A percentile compares a stretch with the other conserved stretches of the same genome.
Conservation (phyloP, 805 yeast genomes). For the Ascoidea asiatica region DNA sequence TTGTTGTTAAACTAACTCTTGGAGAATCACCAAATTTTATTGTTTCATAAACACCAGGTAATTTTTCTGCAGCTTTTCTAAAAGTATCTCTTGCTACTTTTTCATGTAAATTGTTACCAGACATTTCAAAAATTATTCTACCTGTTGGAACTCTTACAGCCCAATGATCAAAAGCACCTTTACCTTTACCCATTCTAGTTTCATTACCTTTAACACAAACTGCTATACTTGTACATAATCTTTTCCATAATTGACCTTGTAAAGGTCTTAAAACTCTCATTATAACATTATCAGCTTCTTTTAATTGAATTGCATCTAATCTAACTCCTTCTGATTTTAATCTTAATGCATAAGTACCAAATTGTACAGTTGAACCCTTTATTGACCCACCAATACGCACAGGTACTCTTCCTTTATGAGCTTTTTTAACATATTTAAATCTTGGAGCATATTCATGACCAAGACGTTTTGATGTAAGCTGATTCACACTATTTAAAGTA, state of each 20-base stretch:
- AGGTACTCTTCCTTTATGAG: slow-evolving; percentile 87
- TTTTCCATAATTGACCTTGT: slow-evolving; percentile 62
- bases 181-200: slow-evolving; percentile 99
- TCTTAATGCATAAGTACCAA: slow-evolving; percentile 79
- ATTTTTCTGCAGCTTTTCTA: slow-evolving; percentile 78
- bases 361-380: slow-evolving; percentile 72
- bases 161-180: slow-evolving; percentile 97
- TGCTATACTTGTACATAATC: slow-evolving; percentile 75
- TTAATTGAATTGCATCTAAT: slow-evolving; percentile 73
- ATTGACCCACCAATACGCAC: slow-evolving; percentile 91
- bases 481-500: not conserved
- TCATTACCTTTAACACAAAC: slow-evolving; percentile 96
- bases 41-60: slow-evolving; percentile 88
- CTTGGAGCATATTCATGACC: slow-evolving; percentile 74
- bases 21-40: slow-evolving; percentile 49
- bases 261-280: slow-evolving; percentile 74
- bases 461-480: slow-evolving; percentile 21
- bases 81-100: slow-evolving; percentile 79
- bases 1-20: slow-evolving; percentile 55
- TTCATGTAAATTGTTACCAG: slow-evolving; percentile 67
- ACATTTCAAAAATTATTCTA: slow-evolving; percentile 76
- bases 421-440: slow-evolving; percentile 52
- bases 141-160: slow-evolving; percentile 95
- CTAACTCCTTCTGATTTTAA: slow-evolving; percentile 81
- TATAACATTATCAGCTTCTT: slow-evolving; percentile 81